phyloP scores from a whole-genome alignment of 139 green algal genomes.

The Tetradesmus obliquus region DNA sequence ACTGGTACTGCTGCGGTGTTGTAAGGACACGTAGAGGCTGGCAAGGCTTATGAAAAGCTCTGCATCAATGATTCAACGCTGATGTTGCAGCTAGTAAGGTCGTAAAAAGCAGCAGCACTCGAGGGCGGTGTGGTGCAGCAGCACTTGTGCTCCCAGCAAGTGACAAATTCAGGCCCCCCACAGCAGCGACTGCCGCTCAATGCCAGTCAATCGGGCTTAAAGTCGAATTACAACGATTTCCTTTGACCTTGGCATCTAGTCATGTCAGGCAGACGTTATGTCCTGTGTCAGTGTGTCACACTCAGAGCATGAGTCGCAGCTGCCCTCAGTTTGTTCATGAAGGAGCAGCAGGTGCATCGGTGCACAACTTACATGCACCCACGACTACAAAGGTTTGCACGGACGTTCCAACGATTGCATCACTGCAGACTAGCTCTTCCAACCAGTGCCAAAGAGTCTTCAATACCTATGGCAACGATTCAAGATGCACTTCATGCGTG shows the following conservation, averaged over 20 bases:
- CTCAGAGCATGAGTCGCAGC: neutral
- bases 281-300: neutral
- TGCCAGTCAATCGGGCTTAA: neutral
- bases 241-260: too few species aligned
- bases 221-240: too few species aligned
- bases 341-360: neutral
- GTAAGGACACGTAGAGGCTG: neutral
- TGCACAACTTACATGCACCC: neutral
- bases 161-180: neutral
- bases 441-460: neutral
- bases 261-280: neutral
- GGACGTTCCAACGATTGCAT: neutral
- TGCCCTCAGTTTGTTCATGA: neutral
- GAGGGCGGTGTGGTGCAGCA: neutral
- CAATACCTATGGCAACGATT: neutral
- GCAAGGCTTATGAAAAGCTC: too few species aligned
- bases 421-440: neutral
- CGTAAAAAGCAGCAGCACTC: neutral
- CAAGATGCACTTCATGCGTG: constrained; percentile 17
- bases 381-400: neutral
- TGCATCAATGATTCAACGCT: too few species aligned
- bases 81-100: neutral
- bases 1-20: neutral
- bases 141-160: neutral
- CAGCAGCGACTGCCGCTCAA: neutral